Evolutionary conservation across 2,329 filamentous ascomycete genomes (phyloP), one percentile per base, ranked within the genome.

Genomic region (Fusarium sp.): DNA sequence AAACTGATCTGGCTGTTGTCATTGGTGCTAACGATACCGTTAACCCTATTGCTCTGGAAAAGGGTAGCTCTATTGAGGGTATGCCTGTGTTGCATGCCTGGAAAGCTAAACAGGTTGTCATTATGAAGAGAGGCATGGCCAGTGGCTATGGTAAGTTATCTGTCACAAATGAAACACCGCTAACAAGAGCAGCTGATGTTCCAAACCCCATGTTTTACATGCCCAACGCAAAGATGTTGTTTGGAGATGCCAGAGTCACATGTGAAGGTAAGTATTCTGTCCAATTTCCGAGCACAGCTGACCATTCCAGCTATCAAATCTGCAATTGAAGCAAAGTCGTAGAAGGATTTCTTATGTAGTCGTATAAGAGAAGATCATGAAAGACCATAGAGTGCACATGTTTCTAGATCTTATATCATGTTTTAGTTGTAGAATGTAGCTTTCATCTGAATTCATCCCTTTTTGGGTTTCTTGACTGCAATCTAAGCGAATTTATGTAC

Each of bases 131-230:
- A 64, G 91, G 94, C 54, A 91, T 97, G 91, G 91, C 92, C 8
- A 95, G 92, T 78, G 94, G 94, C 68, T 97, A 97, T 80, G 93
- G 91, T 92, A 76, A 82, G 89, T 73, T 20, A 8, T 3, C 27
- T 7, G 7, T 9, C 13, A 27, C 2, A 3, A 3, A 33, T 1
- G 6, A 13, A 35, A 35, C 35, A 59, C 30, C 35, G 54, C 77
- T 77, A 69, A 78, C 65, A 20, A 17, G 4, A 27, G 40, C 73
- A 92, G 92, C 94, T 23, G 94, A 97, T 81, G 93, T 97, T 13
- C 92, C 92, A 14, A 97, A 97, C 78, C 94, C 94, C 2, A 95
- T 97, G 93, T 96, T 97, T 81, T 96, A 91, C 81, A 95, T 95
- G 92, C 91, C 92, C 6, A 92, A 92, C 55, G 94, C 94, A 4